A percentile compares a stretch with the other conserved stretches of the same genome.
phyloP scores from a whole-genome alignment of 2,329 filamentous ascomycete genomes.

The Endocalyx cinctus region DNA sequence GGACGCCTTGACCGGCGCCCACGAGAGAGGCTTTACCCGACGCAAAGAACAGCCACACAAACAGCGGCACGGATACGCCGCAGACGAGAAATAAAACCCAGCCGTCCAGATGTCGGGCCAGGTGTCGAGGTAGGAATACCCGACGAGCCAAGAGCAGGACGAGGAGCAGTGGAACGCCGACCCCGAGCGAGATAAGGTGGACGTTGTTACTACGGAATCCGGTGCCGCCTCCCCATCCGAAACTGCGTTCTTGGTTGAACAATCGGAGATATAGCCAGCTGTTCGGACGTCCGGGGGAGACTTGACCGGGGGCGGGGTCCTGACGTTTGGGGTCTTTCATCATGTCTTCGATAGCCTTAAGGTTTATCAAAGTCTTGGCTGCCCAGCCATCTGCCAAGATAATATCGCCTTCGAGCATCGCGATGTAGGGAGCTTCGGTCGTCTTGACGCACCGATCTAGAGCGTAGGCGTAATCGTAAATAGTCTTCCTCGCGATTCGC shows the following conservation, averaged over 20 bases:
- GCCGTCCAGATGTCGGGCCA: constrained; percentile 20
- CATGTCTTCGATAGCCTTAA: constrained; percentile 20
- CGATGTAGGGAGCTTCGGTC: constrained; percentile 26
- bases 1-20: constrained; percentile 18
- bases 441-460: constrained; percentile 20
- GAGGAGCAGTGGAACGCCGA: constrained; percentile 18
- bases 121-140: constrained; percentile 13
- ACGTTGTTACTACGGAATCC: constrained; percentile 26
- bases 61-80: constrained; percentile 22
- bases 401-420: constrained; percentile 27
- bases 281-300: constrained; percentile 21
- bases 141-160: constrained; percentile 17
- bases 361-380: constrained; percentile 19
- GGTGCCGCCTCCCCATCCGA: constrained; percentile 24
- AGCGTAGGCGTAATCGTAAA: constrained; percentile 27
- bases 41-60: constrained; percentile 26
- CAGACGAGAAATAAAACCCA: constrained; percentile 24
- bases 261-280: constrained; percentile 26
- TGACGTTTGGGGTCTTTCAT: constrained; percentile 22
- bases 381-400: constrained; percentile 27
- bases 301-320: constrained; percentile 13
- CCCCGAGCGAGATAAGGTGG: constrained; percentile 22
- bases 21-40: constrained; percentile 27
- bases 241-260: constrained; percentile 27
- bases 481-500: constrained; percentile 22